These are phyloP conservation scores for Heracleum sosnowskyi DNA, from an alignment of 129 eudicot genomes.

Conservation along the genomic window DNA sequence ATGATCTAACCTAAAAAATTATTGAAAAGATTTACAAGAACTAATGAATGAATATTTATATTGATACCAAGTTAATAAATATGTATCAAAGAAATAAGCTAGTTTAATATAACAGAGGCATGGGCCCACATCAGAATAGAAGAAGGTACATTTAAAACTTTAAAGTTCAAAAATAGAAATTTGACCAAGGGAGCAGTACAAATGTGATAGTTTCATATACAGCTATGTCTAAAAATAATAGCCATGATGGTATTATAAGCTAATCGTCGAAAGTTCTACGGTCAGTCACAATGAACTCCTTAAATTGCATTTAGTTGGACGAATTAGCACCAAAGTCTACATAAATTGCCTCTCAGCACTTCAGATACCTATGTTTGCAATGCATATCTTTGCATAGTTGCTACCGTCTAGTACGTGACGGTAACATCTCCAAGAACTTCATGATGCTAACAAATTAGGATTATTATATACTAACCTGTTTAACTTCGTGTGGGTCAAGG, in stretches of 20 bases:
- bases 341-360: background rate
- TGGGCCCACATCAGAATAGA: background rate
- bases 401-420: background rate
- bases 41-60: no score
- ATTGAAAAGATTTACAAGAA: no score
- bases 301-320: background rate
- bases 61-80: no score
- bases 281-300: background rate
- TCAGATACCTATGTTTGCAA: background rate
- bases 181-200: background rate
- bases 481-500: slow-evolving; percentile 95
- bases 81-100: no score
- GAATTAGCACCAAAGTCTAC: background rate
- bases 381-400: background rate
- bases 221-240: background rate
- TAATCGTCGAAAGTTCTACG: background rate
- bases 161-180: background rate
- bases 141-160: background rate
- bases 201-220: background rate
- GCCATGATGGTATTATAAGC: background rate
- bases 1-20: no score
- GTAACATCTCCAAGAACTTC: background rate
- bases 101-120: background rate
- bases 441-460: background rate
- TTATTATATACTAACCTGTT: slow-evolving; percentile 37